Evolutionary conservation across 768 basidiomycete species (phyloP).

Genomic region (Tubosaeta sp.): DNA sequence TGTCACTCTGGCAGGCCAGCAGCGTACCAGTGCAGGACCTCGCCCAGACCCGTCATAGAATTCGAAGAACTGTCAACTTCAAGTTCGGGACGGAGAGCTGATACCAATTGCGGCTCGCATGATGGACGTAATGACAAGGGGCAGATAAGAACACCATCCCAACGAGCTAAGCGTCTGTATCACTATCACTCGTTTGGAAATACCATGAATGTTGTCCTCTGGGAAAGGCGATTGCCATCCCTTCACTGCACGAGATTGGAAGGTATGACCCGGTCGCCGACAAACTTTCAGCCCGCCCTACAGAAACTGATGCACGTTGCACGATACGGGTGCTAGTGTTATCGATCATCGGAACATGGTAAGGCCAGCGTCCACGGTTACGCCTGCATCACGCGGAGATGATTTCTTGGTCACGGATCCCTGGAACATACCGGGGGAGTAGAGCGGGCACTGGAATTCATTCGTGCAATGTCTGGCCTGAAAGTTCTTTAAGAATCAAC

Average conservation of each 20-base stretch:
- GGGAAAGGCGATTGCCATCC: slow-evolving; percentile 7
- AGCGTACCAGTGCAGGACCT: neutral
- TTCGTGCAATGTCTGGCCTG: neutral
- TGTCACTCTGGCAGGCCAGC: neutral
- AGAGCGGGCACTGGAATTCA: neutral
- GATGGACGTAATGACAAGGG: neutral
- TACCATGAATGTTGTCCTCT: neutral
- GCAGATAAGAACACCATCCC: neutral
- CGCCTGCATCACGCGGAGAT: slow-evolving; percentile 10
- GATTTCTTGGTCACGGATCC: slow-evolving; percentile 1
- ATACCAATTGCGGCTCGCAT: neutral
- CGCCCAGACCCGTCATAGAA: neutral
- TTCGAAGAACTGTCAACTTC: slow-evolving; percentile 1
- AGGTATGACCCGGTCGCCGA: slow-evolving; percentile 2
- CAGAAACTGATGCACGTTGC: slow-evolving; percentile 7
- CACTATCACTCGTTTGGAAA: slow-evolving; percentile 7
- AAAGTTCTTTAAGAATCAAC: neutral
- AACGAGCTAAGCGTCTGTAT: slow-evolving; percentile 2
- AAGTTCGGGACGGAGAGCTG: neutral
- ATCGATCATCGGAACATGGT: slow-evolving; percentile 5
- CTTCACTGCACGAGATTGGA: slow-evolving; percentile 8
- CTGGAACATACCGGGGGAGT: neutral
- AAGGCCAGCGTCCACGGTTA: neutral
- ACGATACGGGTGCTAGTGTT: slow-evolving; percentile 1
- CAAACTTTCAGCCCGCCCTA: slow-evolving; percentile 5